Evolutionary conservation across 176 grass and related monocot genomes (phyloP), one percentile per base, ranked within the genome.

Genomic region (Lolium perenne): DNA sequence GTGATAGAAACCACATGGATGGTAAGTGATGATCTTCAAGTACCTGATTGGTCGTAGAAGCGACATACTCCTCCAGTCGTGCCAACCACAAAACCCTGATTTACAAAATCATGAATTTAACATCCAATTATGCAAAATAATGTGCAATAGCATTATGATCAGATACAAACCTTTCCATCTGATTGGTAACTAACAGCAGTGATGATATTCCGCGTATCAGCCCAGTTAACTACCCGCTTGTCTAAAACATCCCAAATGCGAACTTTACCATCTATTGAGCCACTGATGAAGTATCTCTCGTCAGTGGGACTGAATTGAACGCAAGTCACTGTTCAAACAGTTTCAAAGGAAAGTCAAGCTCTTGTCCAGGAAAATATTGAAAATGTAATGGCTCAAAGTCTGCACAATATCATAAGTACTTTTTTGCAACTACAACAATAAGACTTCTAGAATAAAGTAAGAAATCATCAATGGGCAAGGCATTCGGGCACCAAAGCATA

Each of bases 211-310:
- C 92, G 85, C 5, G 88, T 75, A 80, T 99, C 97, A 80, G 85
- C 85, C 97, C 97, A 99, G 66, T 99, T 92, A 82, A 84, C 87
- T 50, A 99, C 97, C 9, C 97, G 86, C 61, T 82, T 96, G 10
- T 94, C 90, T 73, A 86, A 73, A 85, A 90, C 82, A 90, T 84
- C 84, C 97, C 97, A 99, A 83, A 94, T 86, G 25, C 97, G 92
- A 72, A 94, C 90, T 93, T 94, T 96, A 12, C 97, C 88, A 85
- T 99, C 97, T 83, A 96, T 83, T 41, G 97, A 99, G 70, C 97
- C 97, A 41, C 86, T 99, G 45, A 96, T 92, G 82, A 99, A 99
- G 87, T 91, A 88, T 59, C 40, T 83, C 46, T 99, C 94, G 63
- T 94, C 87, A 53, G 80, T 59, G 58, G 97, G 97, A 83, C 88